Percentiles rank a stretch among this genome's conserved stretches.
Conservation (phyloP, 371 early-diverging fungal genomes). For the Saksenaea oblongispora region DNA sequence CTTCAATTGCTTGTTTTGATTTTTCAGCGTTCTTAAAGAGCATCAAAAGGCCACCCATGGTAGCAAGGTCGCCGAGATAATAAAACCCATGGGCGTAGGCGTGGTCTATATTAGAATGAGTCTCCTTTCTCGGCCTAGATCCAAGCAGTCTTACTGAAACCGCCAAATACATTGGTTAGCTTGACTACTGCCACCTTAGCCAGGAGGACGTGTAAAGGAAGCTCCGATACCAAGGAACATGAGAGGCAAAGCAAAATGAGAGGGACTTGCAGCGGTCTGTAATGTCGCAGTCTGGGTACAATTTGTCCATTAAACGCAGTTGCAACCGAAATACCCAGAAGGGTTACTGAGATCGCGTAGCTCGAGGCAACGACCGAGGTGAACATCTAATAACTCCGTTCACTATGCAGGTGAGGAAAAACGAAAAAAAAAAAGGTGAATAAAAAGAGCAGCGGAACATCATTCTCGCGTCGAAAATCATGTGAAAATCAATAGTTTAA, state of each 20-base stretch:
- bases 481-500: too few relatives aligned
- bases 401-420: background rate
- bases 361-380: conserved; percentile 15
- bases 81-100: conserved; percentile 14
- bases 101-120: conserved; percentile 15
- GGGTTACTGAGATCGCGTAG: conserved; percentile 13
- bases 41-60: conserved; percentile 14
- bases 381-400: background rate
- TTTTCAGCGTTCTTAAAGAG: conserved; percentile 26
- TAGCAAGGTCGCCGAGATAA: conserved; percentile 21
- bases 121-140: background rate
- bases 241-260: conserved; percentile 11
- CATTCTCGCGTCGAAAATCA: too few relatives aligned
- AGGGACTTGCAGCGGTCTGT: background rate
- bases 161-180: conserved; percentile 22
- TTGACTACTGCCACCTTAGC: conserved; percentile 16
- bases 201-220: conserved; percentile 28
- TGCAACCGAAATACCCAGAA: background rate
- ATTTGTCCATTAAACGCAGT: background rate
- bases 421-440: background rate
- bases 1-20: conserved; percentile 17
- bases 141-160: conserved; percentile 23
- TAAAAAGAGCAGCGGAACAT: background rate
- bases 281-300: background rate
- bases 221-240: conserved; percentile 24